Base-by-base conservation (phyloP, 169 alveolate species). In the Plasmodium gaboni region DNA sequence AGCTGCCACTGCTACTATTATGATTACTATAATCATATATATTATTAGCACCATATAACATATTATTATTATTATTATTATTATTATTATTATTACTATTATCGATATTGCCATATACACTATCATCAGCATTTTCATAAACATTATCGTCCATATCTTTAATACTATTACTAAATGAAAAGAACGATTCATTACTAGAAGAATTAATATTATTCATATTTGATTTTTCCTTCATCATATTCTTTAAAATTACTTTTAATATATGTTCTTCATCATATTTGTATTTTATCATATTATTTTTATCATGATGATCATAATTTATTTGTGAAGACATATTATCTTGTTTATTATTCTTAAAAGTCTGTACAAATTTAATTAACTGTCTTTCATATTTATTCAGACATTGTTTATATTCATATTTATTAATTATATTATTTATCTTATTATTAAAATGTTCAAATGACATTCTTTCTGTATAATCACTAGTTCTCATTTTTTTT, bases 221-320 rank as follows among this genome's bases (percentile, higher is more conserved):
- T 12, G 76, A 48, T 22, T 63, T 13, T 9, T 76, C 74, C 44
- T 32, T 64, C 51, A 76, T 76, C 76, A 76, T 76, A 55, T 76
- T 76, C 28, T 48, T 64, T 57, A 76, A 63, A 48, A 76, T 50
- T 19, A 76, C 60, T 57, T 50, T 76, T 69, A 76, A 48, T 17
- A 76, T 63, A 64, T 76, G 60, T 19, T 64, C 88, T 24, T 76
- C 88, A 7, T 67, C 13, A 28, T 50, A 57, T 64, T 46, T 32
- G 15, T n/a, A 48, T 3, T 17, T 51, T 24, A 51, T 38, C 1
- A 17, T 60, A 12, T 61, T 26, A 42, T 8, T 74, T 19, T 22
- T 60, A 0, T 60, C 15, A 60, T 22, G 2, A 22, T 60, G 28
- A 60, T n/a, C 19, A 60, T 7, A 1, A 0, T 13, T 4, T 19